phyloP scores from a whole-genome alignment of 2,329 filamentous ascomycete genomes.

The Exophiala viscosa region DNA sequence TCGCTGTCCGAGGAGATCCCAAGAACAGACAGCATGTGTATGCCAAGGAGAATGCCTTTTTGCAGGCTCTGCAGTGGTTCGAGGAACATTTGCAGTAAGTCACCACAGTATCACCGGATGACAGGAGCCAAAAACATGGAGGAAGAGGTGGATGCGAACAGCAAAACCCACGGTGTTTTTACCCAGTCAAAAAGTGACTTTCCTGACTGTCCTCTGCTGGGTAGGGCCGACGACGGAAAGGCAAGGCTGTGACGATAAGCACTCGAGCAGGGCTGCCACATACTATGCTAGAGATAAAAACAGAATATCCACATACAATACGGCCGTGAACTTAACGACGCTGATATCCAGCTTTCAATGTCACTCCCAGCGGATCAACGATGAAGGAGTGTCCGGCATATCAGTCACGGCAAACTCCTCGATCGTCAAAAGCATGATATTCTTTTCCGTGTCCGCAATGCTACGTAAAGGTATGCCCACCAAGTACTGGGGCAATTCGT shows the following conservation, averaged over 20 bases:
- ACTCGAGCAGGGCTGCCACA: background rate
- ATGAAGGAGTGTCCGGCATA: no score
- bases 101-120: background rate
- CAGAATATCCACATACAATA: no score
- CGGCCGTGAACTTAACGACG: no score
- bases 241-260: slow-evolving; percentile 1
- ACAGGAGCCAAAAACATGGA: background rate
- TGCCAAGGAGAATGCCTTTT: slow-evolving; percentile 77
- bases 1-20: slow-evolving; percentile 65
- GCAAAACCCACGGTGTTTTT: no score
- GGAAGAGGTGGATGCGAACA: background rate
- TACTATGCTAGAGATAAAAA: background rate
- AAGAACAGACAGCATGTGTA: slow-evolving; percentile 57
- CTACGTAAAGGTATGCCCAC: no score
- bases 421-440: no score
- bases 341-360: no score
- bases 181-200: no score
- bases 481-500: no score
- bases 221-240: slow-evolving; percentile 1
- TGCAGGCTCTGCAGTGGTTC: slow-evolving; percentile 76
- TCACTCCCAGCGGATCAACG: no score
- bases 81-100: slow-evolving; percentile 48
- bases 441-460: no score
- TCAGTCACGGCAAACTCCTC: no score
- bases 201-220: background rate